A percentile compares a stretch with the other conserved stretches of the same genome.
Conservation (phyloP, 1,284 basidiomycete genomes). For the Trichosporon asahii region DNA sequence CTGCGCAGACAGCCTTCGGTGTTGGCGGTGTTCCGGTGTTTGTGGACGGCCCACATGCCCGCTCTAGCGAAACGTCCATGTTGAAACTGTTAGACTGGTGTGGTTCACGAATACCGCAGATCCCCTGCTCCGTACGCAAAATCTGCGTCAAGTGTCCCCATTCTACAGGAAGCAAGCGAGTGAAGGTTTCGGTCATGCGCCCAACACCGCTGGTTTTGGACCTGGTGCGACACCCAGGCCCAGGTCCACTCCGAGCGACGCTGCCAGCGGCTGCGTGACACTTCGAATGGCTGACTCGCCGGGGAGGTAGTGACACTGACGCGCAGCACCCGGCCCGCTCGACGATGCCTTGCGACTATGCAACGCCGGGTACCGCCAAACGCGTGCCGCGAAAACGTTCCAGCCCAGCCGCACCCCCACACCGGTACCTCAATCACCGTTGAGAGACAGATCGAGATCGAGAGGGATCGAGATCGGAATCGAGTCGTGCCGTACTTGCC, state of each 20-base stretch:
- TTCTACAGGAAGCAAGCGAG: too few relatives aligned
- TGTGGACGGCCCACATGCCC: background rate
- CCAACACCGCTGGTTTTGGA: background rate
- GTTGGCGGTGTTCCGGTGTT: background rate
- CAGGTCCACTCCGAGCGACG: background rate
- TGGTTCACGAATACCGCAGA: too few relatives aligned
- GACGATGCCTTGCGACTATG: background rate
- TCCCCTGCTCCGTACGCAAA: background rate
- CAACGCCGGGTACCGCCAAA: background rate
- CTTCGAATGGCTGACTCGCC: background rate
- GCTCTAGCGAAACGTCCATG: too few relatives aligned
- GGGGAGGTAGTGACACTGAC: background rate
- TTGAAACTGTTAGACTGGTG: background rate
- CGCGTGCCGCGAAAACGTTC: background rate
- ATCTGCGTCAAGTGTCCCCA: too few relatives aligned
- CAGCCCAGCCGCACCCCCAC: background rate
- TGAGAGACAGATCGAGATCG: slow-evolving; percentile 1
- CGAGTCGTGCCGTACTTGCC: background rate
- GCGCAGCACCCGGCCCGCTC: background rate
- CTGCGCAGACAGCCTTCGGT: background rate
- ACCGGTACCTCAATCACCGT: background rate
- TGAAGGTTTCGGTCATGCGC: too few relatives aligned
- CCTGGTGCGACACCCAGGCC: background rate
- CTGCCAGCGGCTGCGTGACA: background rate
- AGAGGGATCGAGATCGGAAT: background rate